phyloP scores from a whole-genome alignment of 2,329 filamentous ascomycete species.

The Beauveria scarabaeidicola region DNA sequence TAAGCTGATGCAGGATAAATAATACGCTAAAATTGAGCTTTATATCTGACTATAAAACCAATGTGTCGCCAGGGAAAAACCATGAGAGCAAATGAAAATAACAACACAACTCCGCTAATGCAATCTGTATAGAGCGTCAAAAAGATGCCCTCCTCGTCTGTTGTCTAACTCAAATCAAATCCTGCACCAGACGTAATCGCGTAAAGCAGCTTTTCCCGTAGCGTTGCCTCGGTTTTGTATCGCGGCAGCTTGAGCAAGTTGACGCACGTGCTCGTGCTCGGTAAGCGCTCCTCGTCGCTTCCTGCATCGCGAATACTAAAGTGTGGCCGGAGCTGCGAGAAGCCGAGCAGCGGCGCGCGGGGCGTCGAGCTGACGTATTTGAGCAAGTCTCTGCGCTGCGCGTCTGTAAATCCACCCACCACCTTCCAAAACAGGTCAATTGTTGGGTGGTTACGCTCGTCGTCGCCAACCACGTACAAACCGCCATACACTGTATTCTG shows the following conservation, averaged over 20 bases:
- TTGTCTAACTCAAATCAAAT: slow-evolving; percentile 66
- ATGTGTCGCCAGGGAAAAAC: not conserved
- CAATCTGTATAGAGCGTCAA: not conserved
- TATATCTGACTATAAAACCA: not conserved
- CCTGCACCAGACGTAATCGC: slow-evolving; percentile 84
- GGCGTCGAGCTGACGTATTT: slow-evolving; percentile 96
- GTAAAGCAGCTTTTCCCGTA: slow-evolving; percentile 79
- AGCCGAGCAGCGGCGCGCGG: slow-evolving; percentile 80
- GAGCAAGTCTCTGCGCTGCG: slow-evolving; percentile 73
- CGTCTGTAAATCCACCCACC: slow-evolving; percentile 66
- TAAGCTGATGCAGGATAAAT: not conserved
- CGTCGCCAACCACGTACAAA: slow-evolving; percentile 82
- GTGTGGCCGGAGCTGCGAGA: slow-evolving; percentile 71
- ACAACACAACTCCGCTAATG: not conserved
- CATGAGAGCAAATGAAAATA: not conserved
- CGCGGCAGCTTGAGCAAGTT: slow-evolving; percentile 88
- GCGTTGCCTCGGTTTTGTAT: slow-evolving; percentile 55
- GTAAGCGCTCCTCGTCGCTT: slow-evolving; percentile 57
- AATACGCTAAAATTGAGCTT: not conserved
- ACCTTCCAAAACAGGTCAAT: slow-evolving; percentile 87
- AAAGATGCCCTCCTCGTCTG: not conserved
- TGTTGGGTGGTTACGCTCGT: slow-evolving; percentile 76
- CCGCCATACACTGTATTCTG: slow-evolving; percentile 81
- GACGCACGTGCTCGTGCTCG: slow-evolving; percentile 92
- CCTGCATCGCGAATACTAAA: slow-evolving; percentile 82